These are phyloP conservation scores for Annulohypoxylon bovei DNA, from an alignment of 495 filamentous ascomycete species.

Conservation along the genomic window DNA sequence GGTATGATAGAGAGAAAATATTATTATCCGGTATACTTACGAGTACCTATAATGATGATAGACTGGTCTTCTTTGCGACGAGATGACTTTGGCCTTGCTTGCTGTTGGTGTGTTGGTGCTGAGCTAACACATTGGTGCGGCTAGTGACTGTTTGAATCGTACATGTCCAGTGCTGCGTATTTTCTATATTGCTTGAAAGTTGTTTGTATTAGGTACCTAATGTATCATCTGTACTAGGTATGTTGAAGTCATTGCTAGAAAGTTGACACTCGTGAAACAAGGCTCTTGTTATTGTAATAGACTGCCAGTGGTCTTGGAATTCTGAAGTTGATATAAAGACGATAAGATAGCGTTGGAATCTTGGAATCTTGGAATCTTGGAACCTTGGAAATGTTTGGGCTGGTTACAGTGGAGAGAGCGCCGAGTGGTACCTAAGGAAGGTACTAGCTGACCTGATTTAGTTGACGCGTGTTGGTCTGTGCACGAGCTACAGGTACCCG, in stretches of 20 bases:
- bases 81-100: background rate
- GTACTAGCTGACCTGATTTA: background rate
- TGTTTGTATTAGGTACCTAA: background rate
- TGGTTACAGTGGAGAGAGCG: background rate
- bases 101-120: background rate
- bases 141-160: background rate
- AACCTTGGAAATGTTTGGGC: background rate
- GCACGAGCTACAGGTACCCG: slow-evolving; percentile 37
- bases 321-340: background rate
- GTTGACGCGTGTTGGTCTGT: slow-evolving; percentile 26
- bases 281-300: too few relatives aligned
- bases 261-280: too few relatives aligned
- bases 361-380: background rate
- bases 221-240: too few relatives aligned
- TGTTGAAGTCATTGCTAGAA: too few relatives aligned
- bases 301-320: background rate
- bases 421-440: background rate
- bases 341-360: background rate
- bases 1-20: slow-evolving; percentile 5
- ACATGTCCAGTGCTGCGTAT: too few relatives aligned
- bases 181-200: too few relatives aligned
- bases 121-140: background rate
- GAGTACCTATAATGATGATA: slow-evolving; percentile 8
- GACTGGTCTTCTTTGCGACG: background rate
- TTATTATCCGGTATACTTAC: background rate